phyloP scores from a whole-genome alignment of 148 eudicot genomes.

The Chenopodium berlandieri region DNA sequence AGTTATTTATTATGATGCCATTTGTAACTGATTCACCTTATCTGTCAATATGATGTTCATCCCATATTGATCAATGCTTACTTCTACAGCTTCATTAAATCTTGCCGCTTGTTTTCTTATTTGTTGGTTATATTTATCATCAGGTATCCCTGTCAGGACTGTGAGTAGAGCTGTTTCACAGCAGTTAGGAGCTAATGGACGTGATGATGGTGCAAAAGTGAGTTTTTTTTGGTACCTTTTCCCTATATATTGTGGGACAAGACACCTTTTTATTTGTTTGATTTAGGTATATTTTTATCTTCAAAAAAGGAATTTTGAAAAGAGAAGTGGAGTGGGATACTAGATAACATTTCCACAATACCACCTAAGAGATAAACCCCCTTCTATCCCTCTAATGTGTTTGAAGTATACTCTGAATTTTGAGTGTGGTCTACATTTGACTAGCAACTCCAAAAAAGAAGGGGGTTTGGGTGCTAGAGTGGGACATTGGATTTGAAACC shows the following conservation, averaged over 20 bases:
- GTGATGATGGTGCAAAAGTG: constrained; percentile 91
- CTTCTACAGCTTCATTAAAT: neutral
- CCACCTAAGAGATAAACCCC: neutral
- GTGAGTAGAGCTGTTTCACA: constrained; percentile 81
- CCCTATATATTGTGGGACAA: neutral
- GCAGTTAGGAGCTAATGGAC: constrained; percentile 84
- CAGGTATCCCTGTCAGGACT: constrained; percentile 73
- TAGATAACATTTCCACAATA: neutral
- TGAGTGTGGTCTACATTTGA: neutral
- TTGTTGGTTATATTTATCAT: constrained; percentile 14
- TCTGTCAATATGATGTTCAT: neutral
- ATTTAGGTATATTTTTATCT: neutral
- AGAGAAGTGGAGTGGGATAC: neutral
- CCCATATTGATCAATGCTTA: neutral
- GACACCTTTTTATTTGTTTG: neutral
- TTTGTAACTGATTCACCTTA: neutral
- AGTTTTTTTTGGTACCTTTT: constrained; percentile 33
- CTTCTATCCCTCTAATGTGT: neutral
- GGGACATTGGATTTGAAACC: neutral
- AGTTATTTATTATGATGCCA: neutral
- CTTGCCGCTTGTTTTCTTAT: neutral
- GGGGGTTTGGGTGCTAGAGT: too few relatives aligned
- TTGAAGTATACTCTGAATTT: neutral
- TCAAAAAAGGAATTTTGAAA: neutral
- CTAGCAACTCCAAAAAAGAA: neutral